Conservation (phyloP, 1,139 yeast species). For the Taphrina wiesneri region DNA sequence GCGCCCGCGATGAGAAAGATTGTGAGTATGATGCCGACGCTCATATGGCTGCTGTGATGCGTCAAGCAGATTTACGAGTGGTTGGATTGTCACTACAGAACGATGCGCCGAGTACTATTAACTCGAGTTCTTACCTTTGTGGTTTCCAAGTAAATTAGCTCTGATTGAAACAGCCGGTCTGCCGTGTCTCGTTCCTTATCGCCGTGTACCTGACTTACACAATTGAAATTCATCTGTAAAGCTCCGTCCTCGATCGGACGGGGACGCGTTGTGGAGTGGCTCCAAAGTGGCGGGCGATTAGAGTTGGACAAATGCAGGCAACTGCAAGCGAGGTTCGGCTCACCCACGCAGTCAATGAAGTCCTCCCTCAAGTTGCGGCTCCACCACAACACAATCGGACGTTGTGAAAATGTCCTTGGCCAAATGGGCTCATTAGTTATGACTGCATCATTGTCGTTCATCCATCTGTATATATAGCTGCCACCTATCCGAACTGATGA, state of each 20-base stretch:
- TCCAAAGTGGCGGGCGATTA: not conserved
- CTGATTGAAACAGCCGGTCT: too few species aligned
- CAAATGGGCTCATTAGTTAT: too few species aligned
- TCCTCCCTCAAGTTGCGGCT: not conserved
- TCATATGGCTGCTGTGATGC: not conserved
- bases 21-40: not conserved
- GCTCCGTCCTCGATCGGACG: not conserved
- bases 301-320: not conserved
- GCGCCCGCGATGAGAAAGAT: slow-evolving; percentile 2
- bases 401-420: not conserved
- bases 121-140: not conserved
- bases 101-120: too few species aligned
- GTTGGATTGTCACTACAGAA: too few species aligned
- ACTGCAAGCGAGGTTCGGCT: not conserved
- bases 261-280: not conserved
- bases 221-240: too few species aligned
- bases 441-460: not conserved
- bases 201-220: not conserved
- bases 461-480: too few species aligned
- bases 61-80: too few species aligned
- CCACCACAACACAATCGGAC: not conserved
- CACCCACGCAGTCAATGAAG: not conserved
- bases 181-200: too few species aligned
- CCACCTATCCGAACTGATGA: too few species aligned
- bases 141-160: too few species aligned